Conservation (phyloP, 495 filamentous ascomycete species). For the Aspergillus mulundensis region DNA sequence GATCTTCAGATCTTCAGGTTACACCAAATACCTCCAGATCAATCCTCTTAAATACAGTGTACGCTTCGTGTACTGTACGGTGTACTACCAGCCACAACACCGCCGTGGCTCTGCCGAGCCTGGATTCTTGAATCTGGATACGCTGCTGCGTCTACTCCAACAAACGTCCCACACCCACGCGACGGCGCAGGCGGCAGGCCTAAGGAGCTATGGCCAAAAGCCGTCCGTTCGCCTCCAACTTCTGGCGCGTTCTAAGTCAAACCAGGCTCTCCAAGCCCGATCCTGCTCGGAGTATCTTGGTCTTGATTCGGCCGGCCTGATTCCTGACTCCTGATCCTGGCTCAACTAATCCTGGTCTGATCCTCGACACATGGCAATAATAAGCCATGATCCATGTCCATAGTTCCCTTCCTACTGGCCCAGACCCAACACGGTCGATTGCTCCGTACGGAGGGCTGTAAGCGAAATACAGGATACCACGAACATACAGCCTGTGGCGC, state of each 20-base stretch:
- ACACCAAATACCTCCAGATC: background rate
- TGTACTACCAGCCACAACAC: background rate
- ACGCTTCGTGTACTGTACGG: too few species aligned
- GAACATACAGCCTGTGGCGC: too few species aligned
- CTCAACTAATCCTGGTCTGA: background rate
- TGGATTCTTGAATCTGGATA: background rate
- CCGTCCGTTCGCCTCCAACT: background rate
- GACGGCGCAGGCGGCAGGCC: background rate
- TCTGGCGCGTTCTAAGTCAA: background rate
- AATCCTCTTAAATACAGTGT: too few species aligned
- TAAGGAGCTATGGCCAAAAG: conserved; percentile 11
- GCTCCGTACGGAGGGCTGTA: too few species aligned
- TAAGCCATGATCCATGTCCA: background rate
- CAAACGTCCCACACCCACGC: too few species aligned
- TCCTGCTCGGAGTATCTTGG: background rate
- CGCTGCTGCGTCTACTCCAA: background rate
- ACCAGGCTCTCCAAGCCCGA: background rate
- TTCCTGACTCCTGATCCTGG: background rate
- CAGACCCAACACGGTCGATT: too few species aligned
- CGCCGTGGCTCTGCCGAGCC: too few species aligned
- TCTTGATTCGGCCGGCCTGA: background rate
- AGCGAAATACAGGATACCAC: too few species aligned
- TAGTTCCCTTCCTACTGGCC: too few species aligned
- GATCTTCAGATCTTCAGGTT: too few species aligned
- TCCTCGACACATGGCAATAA: background rate